Base-by-base conservation (phyloP, 345 rosid genomes). In the Acer campestre region DNA sequence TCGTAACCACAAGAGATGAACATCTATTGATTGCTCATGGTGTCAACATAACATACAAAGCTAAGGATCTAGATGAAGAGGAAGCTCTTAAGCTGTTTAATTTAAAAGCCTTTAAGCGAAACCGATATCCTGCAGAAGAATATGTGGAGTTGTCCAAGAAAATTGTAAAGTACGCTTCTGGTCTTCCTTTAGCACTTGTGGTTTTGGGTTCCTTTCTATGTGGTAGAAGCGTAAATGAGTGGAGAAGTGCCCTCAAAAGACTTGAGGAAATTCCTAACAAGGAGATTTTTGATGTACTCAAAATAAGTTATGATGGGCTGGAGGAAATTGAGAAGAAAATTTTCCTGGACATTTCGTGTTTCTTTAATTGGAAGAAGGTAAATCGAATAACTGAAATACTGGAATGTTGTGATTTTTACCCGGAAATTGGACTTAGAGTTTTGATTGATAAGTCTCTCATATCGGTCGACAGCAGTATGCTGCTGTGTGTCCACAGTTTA, bases 131-230 rank as follows among this genome's bases (percentile, higher is more conserved):
- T 7, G 12, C 3, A 4, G 75, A 70, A 11, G 68, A 59, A 5
- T 56, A 42, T 61, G 13, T 59, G 48, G 61, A 35, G 42, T 31
- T 77, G 67, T 70, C 80, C 10, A 48, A 44, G 42, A 18, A 20
- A 7, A 42, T 77, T 59, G 62, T 59, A 17, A 3, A 23, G 22
- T 77, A 70, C 44, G 68, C 68, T 40, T 12, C 42, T 20, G 80
- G 80, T 2, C 80, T 77, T 31, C 79, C 79, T 10, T 58, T 77
- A 67, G 79, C 79, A 68, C 79, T 67, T 40, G 42, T 55, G 42
- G 80, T 77, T 62, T 16, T 69, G 61, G 69, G 75, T 16, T 56
- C 68, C 23, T 68, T 17, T 42, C 67, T 77, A 20, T 42, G 11
- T 46, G 59, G 68, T 55, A 77, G 42, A 64, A 40, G 49, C 14